These are phyloP conservation scores for Quambalaria eucalypti DNA, from an alignment of 1,284 basidiomycete species.

Conservation along the genomic window DNA sequence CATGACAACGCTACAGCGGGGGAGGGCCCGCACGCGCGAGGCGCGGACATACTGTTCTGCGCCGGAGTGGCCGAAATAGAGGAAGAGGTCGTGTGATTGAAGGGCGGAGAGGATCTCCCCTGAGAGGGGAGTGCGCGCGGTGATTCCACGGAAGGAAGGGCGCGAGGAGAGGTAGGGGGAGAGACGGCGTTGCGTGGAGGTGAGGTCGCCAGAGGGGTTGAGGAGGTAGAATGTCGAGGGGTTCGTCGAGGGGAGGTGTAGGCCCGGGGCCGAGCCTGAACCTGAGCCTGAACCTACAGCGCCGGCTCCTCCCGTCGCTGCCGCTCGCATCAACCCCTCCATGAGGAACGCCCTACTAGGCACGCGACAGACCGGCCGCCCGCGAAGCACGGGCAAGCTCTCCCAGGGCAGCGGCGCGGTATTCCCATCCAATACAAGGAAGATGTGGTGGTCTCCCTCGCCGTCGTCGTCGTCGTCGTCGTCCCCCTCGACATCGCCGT, in stretches of 20 bases:
- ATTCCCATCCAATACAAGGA: slow-evolving; percentile 83
- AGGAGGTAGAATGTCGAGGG: slow-evolving; percentile 67
- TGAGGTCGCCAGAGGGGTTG: slow-evolving; percentile 85
- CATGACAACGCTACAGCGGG: slow-evolving; percentile 82
- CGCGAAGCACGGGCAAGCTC: slow-evolving; percentile 75
- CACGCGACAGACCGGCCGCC: slow-evolving; percentile 77
- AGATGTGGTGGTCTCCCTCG: slow-evolving; percentile 59
- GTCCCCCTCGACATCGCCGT: neutral
- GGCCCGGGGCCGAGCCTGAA: too few relatives aligned
- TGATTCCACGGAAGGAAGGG: slow-evolving; percentile 73
- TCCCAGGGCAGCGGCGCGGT: slow-evolving; percentile 91
- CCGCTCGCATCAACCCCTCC: slow-evolving; percentile 55
- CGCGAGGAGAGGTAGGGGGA: slow-evolving; percentile 57
- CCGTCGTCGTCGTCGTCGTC: slow-evolving; percentile 10
- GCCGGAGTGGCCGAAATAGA: slow-evolving; percentile 91
- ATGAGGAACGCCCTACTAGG: slow-evolving; percentile 79
- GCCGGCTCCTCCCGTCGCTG: neutral
- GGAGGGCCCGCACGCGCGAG: slow-evolving; percentile 69
- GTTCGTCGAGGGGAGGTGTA: neutral
- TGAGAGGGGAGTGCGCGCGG: slow-evolving; percentile 56
- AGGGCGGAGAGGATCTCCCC: slow-evolving; percentile 34
- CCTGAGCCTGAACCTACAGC: too few relatives aligned
- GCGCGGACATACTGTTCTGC: slow-evolving; percentile 80
- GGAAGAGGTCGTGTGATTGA: slow-evolving; percentile 26
- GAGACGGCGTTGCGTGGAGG: slow-evolving; percentile 73